Base-by-base conservation (phyloP, 208 protist species). In the Acanthamoeba healyi region DNA sequence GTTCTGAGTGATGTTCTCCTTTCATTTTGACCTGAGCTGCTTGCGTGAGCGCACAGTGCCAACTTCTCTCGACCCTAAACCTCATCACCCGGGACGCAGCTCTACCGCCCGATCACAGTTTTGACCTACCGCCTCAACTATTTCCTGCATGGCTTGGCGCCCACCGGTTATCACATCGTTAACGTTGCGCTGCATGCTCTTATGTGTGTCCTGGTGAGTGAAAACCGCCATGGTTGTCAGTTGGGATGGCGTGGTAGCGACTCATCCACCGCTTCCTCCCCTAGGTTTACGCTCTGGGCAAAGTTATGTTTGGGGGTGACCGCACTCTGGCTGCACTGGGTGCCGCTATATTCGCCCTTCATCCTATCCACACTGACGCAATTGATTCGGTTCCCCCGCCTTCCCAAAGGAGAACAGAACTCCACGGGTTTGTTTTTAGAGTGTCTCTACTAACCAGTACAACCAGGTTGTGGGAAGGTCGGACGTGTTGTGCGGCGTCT, bases 301-400 rank as follows among this genome's bases (percentile, higher is more conserved):
- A 54, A 24, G 56, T 79, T 1, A 19, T 79, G 42, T 72, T 92
- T 15, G 29, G 79, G 54, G 65, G 44, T 4, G 17, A 38, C 0
- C 44, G 34, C 3, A 15, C 3, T 19, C 2, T 79, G n/a, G 38
- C 93, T 38, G 24, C 40, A 12, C 44, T 97, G 26, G 90, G 96
- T 3, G 95, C 96, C 84, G 77, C 96, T 26, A 92, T 98, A 14
- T 98, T 97, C 89, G 93, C 97, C 42, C 96, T 97, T 34, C 98
- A 98, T 94, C 98, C 98, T 3, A 96, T 98, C 17, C 98, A 98
- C 94, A 96, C 96, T 26, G 98, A 98, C 29, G 94, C 97, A 26
- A 96, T 98, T 29, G 97, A 96, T 0, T 46, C 74, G 36, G 74
- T 84, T 17, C 26, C n/a, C n/a, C n/a, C n/a, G n/a, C n/a, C n/a